A percentile compares a stretch with the other conserved stretches of the same genome.
phyloP scores from a whole-genome alignment of 2,329 filamentous ascomycete genomes.

The Sporothrix pseudoabietina region DNA sequence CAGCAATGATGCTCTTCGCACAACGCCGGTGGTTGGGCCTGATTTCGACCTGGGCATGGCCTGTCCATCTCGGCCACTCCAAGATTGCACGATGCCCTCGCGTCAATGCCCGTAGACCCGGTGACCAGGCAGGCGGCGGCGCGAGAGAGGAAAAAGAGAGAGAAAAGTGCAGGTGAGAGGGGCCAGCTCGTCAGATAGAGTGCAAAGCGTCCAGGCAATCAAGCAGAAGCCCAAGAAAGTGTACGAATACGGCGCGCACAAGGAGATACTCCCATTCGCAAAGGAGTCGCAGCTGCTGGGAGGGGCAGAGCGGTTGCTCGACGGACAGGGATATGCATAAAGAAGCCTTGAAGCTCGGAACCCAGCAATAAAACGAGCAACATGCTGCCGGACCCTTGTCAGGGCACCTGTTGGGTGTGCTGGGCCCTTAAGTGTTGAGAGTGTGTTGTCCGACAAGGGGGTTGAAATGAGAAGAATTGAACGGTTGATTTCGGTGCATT shows the following conservation, averaged over 20 bases:
- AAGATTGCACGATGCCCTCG: constrained; percentile 44
- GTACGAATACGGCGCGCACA: constrained; percentile 14
- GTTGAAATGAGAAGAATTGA: constrained; percentile 35
- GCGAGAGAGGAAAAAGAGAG: not conserved
- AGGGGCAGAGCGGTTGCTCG: constrained; percentile 33
- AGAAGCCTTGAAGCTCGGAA: constrained; percentile 49
- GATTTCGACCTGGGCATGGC: not conserved
- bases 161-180: not conserved
- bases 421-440: not conserved
- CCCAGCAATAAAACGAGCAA: constrained; percentile 52
- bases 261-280: constrained; percentile 6
- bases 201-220: not conserved
- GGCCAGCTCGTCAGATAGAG: not conserved
- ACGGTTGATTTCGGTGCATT: constrained; percentile 35
- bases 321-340: constrained; percentile 48
- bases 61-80: constrained; percentile 38
- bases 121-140: not conserved
- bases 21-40: constrained; percentile 10
- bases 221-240: not conserved
- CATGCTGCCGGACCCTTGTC: constrained; percentile 44
- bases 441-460: constrained; percentile 28
- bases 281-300: constrained; percentile 7
- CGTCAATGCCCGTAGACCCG: constrained; percentile 27
- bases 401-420: constrained; percentile 20
- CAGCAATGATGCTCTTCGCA: constrained; percentile 3